phyloP scores from a whole-genome alignment of 345 rosid species.

The Punica granatum region DNA sequence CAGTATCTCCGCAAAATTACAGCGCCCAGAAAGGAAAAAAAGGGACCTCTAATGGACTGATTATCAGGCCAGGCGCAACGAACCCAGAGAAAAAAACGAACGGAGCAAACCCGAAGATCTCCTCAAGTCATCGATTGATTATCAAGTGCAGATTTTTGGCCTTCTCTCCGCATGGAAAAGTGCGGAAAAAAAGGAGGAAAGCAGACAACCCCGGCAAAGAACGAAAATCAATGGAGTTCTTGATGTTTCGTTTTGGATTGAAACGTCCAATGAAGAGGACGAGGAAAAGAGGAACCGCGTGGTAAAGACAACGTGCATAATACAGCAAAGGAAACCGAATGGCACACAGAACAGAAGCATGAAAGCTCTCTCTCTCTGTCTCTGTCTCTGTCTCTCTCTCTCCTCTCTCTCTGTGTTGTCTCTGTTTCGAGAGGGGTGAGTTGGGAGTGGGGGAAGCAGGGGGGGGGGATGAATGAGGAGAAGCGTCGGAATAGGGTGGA shows the following conservation, averaged over 20 bases:
- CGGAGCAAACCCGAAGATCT: too few relatives aligned
- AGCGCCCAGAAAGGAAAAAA: not conserved
- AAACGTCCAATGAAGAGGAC: not conserved
- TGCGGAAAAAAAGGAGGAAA: too few relatives aligned
- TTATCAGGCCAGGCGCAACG: not conserved
- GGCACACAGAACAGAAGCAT: not conserved
- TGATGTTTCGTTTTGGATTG: not conserved
- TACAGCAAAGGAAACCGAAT: not conserved
- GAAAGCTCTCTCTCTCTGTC: not conserved
- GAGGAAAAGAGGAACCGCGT: not conserved
- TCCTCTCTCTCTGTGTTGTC: not conserved
- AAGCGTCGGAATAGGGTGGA: slow-evolving; percentile 5
- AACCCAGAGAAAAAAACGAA: too few relatives aligned
- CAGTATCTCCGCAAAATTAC: not conserved
- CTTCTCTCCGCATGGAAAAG: too few relatives aligned
- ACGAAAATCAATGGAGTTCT: too few relatives aligned
- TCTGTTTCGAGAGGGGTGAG: not conserved
- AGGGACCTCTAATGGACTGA: not conserved
- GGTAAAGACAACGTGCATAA: not conserved
- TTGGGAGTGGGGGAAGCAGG: not conserved
- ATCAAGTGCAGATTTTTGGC: too few relatives aligned
- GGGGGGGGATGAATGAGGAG: not conserved
- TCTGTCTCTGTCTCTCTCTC: not conserved
- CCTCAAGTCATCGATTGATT: too few relatives aligned
- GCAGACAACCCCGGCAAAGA: too few relatives aligned